These are phyloP conservation scores for Russula sp. DNA, from an alignment of 768 basidiomycete species.

Conservation along the genomic window DNA sequence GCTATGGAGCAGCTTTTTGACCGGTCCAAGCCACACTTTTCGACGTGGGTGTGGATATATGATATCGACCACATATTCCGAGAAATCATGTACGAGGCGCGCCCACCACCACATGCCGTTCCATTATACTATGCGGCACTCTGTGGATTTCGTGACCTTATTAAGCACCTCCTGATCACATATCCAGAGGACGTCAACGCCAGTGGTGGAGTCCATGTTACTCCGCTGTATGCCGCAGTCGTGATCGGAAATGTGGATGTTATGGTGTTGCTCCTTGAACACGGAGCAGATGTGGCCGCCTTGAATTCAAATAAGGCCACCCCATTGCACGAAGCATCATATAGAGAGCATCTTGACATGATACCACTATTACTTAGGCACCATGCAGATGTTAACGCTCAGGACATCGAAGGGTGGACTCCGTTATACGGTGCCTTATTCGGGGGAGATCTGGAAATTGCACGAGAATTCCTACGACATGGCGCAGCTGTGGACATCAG, in stretches of 20 bases:
- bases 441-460: background rate
- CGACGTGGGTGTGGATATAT: conserved; percentile 5
- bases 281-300: background rate
- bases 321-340: background rate
- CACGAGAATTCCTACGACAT: background rate
- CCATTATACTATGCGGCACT: conserved; percentile 7
- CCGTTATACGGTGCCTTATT: background rate
- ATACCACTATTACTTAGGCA: background rate
- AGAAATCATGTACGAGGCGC: background rate
- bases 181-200: background rate
- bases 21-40: background rate
- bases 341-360: background rate
- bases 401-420: rapidly evolving
- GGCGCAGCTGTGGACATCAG: background rate
- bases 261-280: background rate
- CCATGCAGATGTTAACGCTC: background rate
- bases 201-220: background rate
- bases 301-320: rapidly evolving
- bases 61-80: conserved; percentile 2
- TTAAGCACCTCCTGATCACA: background rate
- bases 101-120: background rate
- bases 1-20: conserved; percentile 9
- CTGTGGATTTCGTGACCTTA: conserved; percentile 1
- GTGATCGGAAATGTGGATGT: background rate
- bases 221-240: background rate